phyloP scores from a whole-genome alignment of 352 stramenopile genomes.

The Globisporangium echinulatum region DNA sequence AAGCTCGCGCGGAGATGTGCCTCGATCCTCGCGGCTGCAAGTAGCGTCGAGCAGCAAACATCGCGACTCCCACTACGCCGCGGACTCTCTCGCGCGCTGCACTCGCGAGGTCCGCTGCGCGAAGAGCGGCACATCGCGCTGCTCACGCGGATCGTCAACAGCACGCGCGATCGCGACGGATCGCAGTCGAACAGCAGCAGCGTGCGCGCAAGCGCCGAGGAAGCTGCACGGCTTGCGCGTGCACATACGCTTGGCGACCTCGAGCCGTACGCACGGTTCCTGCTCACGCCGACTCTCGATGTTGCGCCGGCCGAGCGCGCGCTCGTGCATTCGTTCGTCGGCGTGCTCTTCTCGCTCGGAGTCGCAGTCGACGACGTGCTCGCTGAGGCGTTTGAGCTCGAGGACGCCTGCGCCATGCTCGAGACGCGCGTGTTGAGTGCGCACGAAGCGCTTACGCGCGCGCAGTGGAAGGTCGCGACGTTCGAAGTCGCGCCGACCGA shows the following conservation, averaged over 20 bases:
- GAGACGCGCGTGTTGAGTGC: constrained; percentile 31
- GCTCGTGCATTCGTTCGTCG: constrained; percentile 51
- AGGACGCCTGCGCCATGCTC: constrained; percentile 26
- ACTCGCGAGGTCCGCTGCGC: constrained; percentile 1
- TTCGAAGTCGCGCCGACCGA: background rate
- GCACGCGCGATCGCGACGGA: no score
- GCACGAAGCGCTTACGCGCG: constrained; percentile 20
- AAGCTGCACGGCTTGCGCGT: constrained; percentile 8
- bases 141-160: constrained; percentile 3
- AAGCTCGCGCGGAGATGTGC: constrained; percentile 19
- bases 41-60: background rate
- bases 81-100: constrained; percentile 3
- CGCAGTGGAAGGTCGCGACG: constrained; percentile 16
- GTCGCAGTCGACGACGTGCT: constrained; percentile 29
- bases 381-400: constrained; percentile 26
- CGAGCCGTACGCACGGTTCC: constrained; percentile 35
- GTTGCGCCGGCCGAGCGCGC: constrained; percentile 33
- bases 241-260: constrained; percentile 29
- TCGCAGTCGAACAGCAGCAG: background rate
- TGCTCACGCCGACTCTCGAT: constrained; percentile 44
- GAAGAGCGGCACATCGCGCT: constrained; percentile 8
- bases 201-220: background rate
- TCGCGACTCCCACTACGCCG: background rate
- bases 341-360: constrained; percentile 46
- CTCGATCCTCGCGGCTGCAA: constrained; percentile 9